Evolutionary conservation across 2,329 filamentous ascomycete genomes (phyloP), one percentile per base, ranked within the genome.

Genomic region (Botrytis paeoniae): DNA sequence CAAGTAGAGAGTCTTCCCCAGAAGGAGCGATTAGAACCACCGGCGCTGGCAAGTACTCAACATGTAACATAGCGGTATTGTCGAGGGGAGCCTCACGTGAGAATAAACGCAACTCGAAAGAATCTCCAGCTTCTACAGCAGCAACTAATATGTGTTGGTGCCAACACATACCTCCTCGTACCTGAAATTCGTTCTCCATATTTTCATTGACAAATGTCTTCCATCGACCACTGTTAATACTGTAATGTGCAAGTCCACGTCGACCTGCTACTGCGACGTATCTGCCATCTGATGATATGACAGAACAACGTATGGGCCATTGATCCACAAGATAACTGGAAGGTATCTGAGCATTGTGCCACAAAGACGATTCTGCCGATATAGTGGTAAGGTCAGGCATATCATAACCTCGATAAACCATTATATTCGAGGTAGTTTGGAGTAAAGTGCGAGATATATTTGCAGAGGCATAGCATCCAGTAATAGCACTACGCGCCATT

Each of bases 91-190:
- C 87, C 81, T 99, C 96, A 73, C 97, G 90, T 1, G 95, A 97
- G 82, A 95, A 98, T 25, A 99, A 86, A n/a, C 96, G 92, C 68
- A 99, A 84, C 84, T 97, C 92, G 78, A 94, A 94, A 35, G 90
- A 90, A 76, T 91, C 89, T 77, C 92, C 93, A 71, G 89, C 91
- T 82, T 99, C 96, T n/a, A 98, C 91, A 6, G 95, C 94, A 57
- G 94, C 95, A 72, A 98, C 93, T 29, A 99, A 86, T 45, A 98
- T 93, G 82, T 99, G 95, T 77, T 97, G 94, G 80, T 97, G 95
- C 96, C 96, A 99, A 81, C 95, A 98, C 95, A 99, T 97, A 10
- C 96, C 96, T 66, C 96, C 96, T 75, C 95, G 88, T 22, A 99
- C 93, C 37, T 94, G 90, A 80, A 99, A 99, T 75, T 95, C 93